Percentiles rank a stretch among this genome's conserved stretches.
Conservation (phyloP, 805 yeast genomes). For the Metschnikowia santaceciliae region DNA sequence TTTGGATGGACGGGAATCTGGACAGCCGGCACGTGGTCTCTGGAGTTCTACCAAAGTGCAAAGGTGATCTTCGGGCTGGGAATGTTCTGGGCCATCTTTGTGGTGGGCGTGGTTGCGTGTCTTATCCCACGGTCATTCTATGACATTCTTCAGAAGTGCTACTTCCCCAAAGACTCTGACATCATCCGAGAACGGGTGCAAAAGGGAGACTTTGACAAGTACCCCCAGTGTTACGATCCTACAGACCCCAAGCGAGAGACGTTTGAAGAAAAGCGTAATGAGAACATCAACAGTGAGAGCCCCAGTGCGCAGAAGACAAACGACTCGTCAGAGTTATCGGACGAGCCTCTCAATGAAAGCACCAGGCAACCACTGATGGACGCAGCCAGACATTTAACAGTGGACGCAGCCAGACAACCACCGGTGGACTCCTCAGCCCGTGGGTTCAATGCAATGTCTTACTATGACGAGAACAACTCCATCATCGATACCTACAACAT, state of each 20-base stretch:
- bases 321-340: background rate
- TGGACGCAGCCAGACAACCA: background rate
- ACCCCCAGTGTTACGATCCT: slow-evolving; percentile 70
- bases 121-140: slow-evolving; percentile 63
- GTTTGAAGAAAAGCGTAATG: slow-evolving; percentile 2
- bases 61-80: slow-evolving; percentile 54
- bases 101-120: slow-evolving; percentile 62
- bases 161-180: slow-evolving; percentile 64
- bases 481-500: slow-evolving; percentile 31
- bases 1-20: slow-evolving; percentile 81
- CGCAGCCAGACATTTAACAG: background rate
- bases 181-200: slow-evolving; percentile 67
- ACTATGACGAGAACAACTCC: slow-evolving; percentile 35
- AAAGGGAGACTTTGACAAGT: slow-evolving; percentile 63
- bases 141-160: slow-evolving; percentile 52
- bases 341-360: background rate
- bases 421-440: slow-evolving; percentile 1
- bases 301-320: background rate
- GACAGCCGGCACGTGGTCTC: slow-evolving; percentile 51
- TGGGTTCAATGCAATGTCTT: slow-evolving; percentile 28
- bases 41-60: slow-evolving; percentile 61
- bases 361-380: slow-evolving; percentile 1
- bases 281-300: background rate
- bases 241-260: slow-evolving; percentile 65
- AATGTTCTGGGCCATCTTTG: slow-evolving; percentile 63